These are phyloP conservation scores for Alternaria metachromatica DNA, from an alignment of 2,329 filamentous ascomycete genomes.

Conservation along the genomic window DNA sequence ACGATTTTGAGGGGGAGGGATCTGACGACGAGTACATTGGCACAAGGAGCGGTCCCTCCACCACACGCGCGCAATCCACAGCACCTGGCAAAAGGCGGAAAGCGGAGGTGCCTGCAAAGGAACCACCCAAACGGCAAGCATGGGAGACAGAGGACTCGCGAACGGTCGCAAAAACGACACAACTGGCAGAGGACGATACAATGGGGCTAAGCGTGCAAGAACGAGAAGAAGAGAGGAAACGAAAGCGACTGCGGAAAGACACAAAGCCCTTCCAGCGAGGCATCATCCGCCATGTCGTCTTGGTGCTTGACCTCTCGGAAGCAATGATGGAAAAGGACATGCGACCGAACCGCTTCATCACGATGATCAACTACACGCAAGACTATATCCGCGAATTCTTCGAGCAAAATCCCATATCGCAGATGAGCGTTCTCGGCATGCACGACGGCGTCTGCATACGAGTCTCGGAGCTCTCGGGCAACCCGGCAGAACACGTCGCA, in stretches of 20 bases:
- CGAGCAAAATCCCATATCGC: slow-evolving; percentile 97
- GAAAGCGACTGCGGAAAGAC: slow-evolving; percentile 81
- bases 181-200: slow-evolving; percentile 68
- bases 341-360: slow-evolving; percentile 82
- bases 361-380: slow-evolving; percentile 81
- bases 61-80: slow-evolving; percentile 33
- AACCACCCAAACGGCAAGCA: slow-evolving; percentile 54
- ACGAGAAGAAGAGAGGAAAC: slow-evolving; percentile 80
- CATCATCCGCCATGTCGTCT: slow-evolving; percentile 94
- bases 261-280: slow-evolving; percentile 95
- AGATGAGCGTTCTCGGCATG: slow-evolving; percentile 92
- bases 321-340: slow-evolving; percentile 97
- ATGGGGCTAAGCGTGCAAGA: slow-evolving; percentile 75
- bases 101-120: slow-evolving; percentile 21
- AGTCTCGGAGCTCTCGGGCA: slow-evolving; percentile 89
- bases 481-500: slow-evolving; percentile 85
- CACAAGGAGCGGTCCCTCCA: slow-evolving; percentile 41
- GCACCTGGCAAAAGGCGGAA: slow-evolving; percentile 29
- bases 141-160: slow-evolving; percentile 54
- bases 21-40: slow-evolving; percentile 69
- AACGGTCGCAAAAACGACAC: slow-evolving; percentile 67
- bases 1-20: slow-evolving; percentile 69
- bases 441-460: slow-evolving; percentile 86
- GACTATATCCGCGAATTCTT: slow-evolving; percentile 95
- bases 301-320: slow-evolving; percentile 89